A percentile compares a stretch with the other conserved stretches of the same genome.
These are phyloP conservation scores for Pythium grandisporangium DNA, from an alignment of 352 stramenopile genomes.

Conservation along the genomic window DNA sequence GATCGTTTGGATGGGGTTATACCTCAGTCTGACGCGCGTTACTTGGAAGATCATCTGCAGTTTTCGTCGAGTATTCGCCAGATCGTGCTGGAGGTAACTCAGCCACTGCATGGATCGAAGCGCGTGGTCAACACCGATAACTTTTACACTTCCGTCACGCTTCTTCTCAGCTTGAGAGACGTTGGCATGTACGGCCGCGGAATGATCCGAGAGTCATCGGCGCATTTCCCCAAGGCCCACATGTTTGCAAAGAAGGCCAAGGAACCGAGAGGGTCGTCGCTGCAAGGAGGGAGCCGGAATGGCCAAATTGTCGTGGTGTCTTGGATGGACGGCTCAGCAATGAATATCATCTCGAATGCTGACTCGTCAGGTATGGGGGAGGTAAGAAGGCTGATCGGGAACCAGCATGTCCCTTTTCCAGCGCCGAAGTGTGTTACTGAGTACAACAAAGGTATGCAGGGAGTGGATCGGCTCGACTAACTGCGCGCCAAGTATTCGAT, in stretches of 20 bases:
- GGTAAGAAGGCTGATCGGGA: conserved; percentile 8
- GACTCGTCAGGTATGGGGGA: conserved; percentile 6
- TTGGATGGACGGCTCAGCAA: conserved; percentile 16
- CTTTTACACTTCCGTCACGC: conserved; percentile 22
- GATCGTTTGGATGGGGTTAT: conserved; percentile 9
- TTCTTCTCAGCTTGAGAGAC: conserved; percentile 10
- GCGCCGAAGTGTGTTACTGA: conserved; percentile 10
- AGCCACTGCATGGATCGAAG: conserved; percentile 7
- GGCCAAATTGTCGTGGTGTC: conserved; percentile 12
- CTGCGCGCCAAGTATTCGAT: conserved; percentile 13
- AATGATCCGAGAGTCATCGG: conserved; percentile 12
- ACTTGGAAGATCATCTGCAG: not conserved
- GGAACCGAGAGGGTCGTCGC: not conserved
- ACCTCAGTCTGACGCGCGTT: not conserved
- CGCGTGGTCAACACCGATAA: conserved; percentile 22
- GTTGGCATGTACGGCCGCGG: conserved; percentile 14
- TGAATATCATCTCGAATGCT: conserved; percentile 16
- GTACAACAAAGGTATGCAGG: conserved; percentile 27
- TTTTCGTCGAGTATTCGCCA: conserved; percentile 3
- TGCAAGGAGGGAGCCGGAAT: conserved; percentile 3
- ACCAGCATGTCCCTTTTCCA: conserved; percentile 3
- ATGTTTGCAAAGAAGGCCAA: conserved; percentile 1
- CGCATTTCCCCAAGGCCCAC: conserved; percentile 15
- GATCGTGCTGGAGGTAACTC: conserved; percentile 16
- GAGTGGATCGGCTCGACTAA: conserved; percentile 19